Evolutionary conservation across 192 early-diverging fungal species (phyloP).

Genomic region (Lunasporangiospora selenospora): DNA sequence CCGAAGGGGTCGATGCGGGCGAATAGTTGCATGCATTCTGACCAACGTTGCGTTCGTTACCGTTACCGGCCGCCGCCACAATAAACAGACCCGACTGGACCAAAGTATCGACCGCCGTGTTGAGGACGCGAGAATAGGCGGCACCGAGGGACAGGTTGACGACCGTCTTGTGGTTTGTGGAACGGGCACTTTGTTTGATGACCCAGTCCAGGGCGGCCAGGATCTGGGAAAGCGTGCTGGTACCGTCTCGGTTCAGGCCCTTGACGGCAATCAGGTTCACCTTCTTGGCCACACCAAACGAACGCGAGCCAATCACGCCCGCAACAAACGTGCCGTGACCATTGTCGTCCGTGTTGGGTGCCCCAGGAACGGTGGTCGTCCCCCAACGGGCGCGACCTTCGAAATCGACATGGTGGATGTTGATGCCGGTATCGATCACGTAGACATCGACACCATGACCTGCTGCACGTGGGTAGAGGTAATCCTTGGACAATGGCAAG

Average conservation of each 20-base stretch:
- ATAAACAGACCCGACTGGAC: constrained; percentile 49
- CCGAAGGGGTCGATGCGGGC: constrained; percentile 50
- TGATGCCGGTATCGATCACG: constrained; percentile 70
- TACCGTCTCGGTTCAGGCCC: constrained; percentile 48
- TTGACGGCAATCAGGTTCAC: constrained; percentile 76
- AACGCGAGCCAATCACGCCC: constrained; percentile 55
- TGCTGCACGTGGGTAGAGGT: constrained; percentile 62
- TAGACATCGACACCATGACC: constrained; percentile 68
- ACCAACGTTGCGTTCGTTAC: constrained; percentile 49
- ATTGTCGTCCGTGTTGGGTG: constrained; percentile 52
- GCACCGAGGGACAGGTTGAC: constrained; percentile 54
- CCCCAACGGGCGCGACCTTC: constrained; percentile 65
- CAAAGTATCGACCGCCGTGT: constrained; percentile 49
- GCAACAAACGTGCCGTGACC: constrained; percentile 66
- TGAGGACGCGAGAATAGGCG: constrained; percentile 47
- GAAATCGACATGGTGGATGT: constrained; percentile 57
- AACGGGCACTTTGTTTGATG: constrained; percentile 17
- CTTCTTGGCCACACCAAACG: constrained; percentile 82
- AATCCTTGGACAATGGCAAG: constrained; percentile 55
- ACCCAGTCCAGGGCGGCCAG: constrained; percentile 52
- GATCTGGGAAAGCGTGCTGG: constrained; percentile 46
- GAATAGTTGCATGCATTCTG: constrained; percentile 57
- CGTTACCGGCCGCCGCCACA: constrained; percentile 55
- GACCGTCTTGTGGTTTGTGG: constrained; percentile 16
- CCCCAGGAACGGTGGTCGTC: constrained; percentile 33